A percentile compares a stretch with the other conserved stretches of the same genome.
These are phyloP conservation scores for Trichoderma endophyticum DNA, from an alignment of 2,329 filamentous ascomycete genomes.

Conservation along the genomic window DNA sequence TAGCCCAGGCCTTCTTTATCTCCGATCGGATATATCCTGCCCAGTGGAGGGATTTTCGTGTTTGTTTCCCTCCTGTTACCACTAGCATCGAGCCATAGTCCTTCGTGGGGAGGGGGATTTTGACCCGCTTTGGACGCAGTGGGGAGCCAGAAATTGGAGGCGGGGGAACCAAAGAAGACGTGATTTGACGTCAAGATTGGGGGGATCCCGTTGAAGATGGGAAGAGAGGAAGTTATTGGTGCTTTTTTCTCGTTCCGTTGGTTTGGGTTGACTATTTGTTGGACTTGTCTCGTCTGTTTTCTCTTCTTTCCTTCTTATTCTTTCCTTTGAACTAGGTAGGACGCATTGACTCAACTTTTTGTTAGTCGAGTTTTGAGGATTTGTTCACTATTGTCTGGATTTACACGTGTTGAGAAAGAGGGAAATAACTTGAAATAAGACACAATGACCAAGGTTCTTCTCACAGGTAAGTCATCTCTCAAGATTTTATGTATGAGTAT, in stretches of 20 bases:
- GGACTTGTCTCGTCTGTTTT: neutral
- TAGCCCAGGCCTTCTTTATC: neutral
- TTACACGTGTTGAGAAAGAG: neutral
- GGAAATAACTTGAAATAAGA: neutral
- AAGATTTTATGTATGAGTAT: neutral
- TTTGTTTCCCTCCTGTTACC: neutral
- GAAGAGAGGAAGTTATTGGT: neutral
- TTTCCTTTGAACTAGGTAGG: neutral
- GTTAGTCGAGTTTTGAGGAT: neutral
- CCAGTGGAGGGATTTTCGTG: neutral
- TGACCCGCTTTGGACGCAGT: neutral
- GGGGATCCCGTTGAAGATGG: neutral
- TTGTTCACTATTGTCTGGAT: neutral
- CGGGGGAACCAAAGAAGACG: neutral
- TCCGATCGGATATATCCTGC: neutral
- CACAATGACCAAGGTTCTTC: slow-evolving; percentile 32
- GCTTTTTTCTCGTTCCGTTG: neutral
- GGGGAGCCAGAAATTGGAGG: neutral
- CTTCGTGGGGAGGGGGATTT: neutral
- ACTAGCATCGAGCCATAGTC: neutral
- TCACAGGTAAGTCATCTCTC: slow-evolving; percentile 26
- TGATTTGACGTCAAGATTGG: slow-evolving; percentile 7
- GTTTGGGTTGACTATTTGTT: neutral
- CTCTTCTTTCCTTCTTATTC: neutral
- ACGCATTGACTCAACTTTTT: neutral